These are phyloP conservation scores for Cantharellus anzutake DNA, from an alignment of 768 basidiomycete genomes.

Conservation along the genomic window DNA sequence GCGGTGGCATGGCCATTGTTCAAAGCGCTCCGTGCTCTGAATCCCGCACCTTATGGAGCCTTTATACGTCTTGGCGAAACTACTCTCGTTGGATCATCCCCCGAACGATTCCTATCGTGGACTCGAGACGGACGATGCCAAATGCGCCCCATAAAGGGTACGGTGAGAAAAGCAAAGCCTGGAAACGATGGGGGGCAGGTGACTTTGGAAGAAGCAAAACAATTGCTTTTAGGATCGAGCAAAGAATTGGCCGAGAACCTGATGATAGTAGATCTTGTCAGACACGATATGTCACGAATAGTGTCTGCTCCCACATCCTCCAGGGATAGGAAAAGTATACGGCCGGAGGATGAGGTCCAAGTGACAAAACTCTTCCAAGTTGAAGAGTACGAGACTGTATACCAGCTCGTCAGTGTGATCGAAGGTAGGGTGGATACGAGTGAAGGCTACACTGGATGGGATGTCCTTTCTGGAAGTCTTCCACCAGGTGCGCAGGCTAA, in stretches of 20 bases:
- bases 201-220: constrained; percentile 44
- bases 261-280: constrained; percentile 95
- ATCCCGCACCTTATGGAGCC: constrained; percentile 79
- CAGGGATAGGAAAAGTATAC: too few species aligned
- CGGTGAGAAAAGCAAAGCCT: constrained; percentile 41
- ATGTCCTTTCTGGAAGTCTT: constrained; percentile 56
- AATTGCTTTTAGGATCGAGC: constrained; percentile 38
- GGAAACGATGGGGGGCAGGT: constrained; percentile 21
- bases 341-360: constrained; percentile 39
- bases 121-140: constrained; percentile 48
- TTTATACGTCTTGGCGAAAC: constrained; percentile 63
- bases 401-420: constrained; percentile 89
- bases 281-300: constrained; percentile 74
- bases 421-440: constrained; percentile 37
- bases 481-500: constrained; percentile 46
- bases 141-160: constrained; percentile 90
- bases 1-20: constrained; percentile 41
- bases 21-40: constrained; percentile 45
- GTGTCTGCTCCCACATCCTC: constrained; percentile 17
- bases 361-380: constrained; percentile 74
- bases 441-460: constrained; percentile 48
- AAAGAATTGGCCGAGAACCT: constrained; percentile 95
- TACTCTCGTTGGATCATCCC: constrained; percentile 68
- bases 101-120: constrained; percentile 78
- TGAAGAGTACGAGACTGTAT: constrained; percentile 87